A percentile compares a stretch with the other conserved stretches of the same genome.
Evolutionary conservation across 495 filamentous ascomycete species (phyloP).

Genomic region (Lasiosphaeris hirsuta): DNA sequence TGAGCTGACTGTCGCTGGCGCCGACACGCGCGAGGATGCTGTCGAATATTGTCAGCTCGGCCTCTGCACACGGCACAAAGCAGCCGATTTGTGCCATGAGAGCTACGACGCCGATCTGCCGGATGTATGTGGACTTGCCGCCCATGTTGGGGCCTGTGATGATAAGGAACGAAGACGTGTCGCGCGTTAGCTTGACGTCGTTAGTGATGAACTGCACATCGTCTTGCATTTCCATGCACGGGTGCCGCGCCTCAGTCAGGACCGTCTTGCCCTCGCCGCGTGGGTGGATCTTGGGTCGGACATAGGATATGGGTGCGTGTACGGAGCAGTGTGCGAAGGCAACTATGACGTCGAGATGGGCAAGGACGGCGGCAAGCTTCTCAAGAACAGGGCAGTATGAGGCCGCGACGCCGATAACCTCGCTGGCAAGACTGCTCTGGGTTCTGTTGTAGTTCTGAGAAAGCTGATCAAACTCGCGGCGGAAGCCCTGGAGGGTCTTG

Average conservation of each 20-base stretch:
- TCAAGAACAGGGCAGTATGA: conserved; percentile 96
- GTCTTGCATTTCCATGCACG: conserved; percentile 99
- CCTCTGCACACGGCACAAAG: conserved; percentile 89
- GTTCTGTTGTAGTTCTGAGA: conserved; percentile 95
- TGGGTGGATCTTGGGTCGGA: conserved; percentile 86
- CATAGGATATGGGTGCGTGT: conserved; percentile 87
- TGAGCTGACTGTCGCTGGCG: conserved; percentile 91
- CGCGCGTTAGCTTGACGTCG: conserved; percentile 80
- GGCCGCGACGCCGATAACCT: conserved; percentile 88
- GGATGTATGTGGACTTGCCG: conserved; percentile 97
- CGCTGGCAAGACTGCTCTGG: conserved; percentile 83
- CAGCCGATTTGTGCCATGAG: conserved; percentile 97
- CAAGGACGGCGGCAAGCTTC: conserved; percentile 79
- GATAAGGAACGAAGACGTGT: conserved; percentile 85
- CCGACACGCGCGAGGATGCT: conserved; percentile 96
- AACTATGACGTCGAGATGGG: conserved; percentile 95
- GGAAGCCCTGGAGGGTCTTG: conserved; percentile 70
- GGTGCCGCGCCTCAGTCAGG: conserved; percentile 89
- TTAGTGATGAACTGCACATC: conserved; percentile 99
- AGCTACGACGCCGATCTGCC: conserved; percentile 94
- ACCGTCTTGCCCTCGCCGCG: conserved; percentile 88
- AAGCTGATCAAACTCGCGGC: conserved; percentile 89
- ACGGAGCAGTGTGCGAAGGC: conserved; percentile 92
- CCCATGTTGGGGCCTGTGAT: conserved; percentile 99
- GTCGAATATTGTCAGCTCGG: conserved; percentile 94